These are phyloP conservation scores for Trypanosoma rangeli DNA, from an alignment of 208 protist species.

Conservation along the genomic window DNA sequence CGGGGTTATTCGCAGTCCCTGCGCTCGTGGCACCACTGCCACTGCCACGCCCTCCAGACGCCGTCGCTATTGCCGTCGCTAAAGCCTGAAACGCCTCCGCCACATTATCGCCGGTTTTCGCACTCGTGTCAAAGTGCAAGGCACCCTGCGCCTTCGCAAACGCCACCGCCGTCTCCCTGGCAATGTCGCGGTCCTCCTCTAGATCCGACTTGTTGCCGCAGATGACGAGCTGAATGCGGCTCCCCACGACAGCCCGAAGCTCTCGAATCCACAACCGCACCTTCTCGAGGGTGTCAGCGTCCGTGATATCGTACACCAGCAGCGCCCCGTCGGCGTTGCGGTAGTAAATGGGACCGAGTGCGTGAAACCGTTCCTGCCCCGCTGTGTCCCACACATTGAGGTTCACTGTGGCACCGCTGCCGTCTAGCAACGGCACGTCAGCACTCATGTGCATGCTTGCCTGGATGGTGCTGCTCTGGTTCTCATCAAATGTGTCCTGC, in stretches of 20 bases:
- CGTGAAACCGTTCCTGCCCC: conserved; percentile 83
- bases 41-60: not conserved
- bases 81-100: conserved; percentile 68
- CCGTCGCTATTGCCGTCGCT: conserved; percentile 41
- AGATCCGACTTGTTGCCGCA: conserved; percentile 95
- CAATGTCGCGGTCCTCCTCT: conserved; percentile 72
- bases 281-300: conserved; percentile 90
- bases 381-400: conserved; percentile 73
- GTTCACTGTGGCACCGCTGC: conserved; percentile 39
- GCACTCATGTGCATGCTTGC: conserved; percentile 65
- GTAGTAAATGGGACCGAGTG: conserved; percentile 87
- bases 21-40: not conserved
- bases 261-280: conserved; percentile 96
- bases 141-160: conserved; percentile 63
- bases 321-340: conserved; percentile 84
- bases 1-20: not conserved
- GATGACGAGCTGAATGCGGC: conserved; percentile 90
- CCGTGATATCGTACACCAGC: conserved; percentile 96
- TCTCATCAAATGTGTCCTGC: conserved; percentile 62
- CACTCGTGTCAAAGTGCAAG: conserved; percentile 69
- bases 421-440: conserved; percentile 47
- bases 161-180: conserved; percentile 50
- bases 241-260: conserved; percentile 89
- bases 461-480: conserved; percentile 67
- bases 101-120: conserved; percentile 69